phyloP scores from a whole-genome alignment of 78 protist genomes.

The Planoprotostelium fungivorum region DNA sequence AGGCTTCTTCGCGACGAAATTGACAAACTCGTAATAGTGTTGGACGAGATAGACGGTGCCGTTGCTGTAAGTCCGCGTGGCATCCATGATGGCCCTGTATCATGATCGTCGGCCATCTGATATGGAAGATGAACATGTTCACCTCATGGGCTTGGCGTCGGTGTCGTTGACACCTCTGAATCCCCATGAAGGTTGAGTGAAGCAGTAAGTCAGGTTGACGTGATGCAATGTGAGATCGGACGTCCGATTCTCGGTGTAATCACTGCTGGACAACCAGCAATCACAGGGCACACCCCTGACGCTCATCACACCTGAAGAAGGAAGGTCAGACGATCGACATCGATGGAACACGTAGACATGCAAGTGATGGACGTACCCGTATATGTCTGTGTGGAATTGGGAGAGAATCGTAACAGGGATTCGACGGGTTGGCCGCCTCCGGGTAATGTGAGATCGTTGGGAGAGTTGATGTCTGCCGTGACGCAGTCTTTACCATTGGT shows the following conservation, averaged over 20 bases:
- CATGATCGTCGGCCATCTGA: not conserved
- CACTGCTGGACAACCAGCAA: not conserved
- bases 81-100: not conserved
- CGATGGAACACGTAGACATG: too few relatives aligned
- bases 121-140: not conserved
- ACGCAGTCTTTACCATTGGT: not conserved
- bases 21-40: not conserved
- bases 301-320: not conserved
- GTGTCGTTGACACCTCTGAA: not conserved
- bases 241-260: not conserved
- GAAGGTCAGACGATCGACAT: too few relatives aligned
- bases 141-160: not conserved
- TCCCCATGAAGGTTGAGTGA: not conserved
- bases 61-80: not conserved
- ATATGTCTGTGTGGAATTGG: not conserved
- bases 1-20: not conserved
- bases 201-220: not conserved
- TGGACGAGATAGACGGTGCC: not conserved
- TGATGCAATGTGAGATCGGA: not conserved
- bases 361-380: not conserved
- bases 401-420: not conserved
- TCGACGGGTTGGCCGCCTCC: not conserved
- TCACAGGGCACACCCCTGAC: not conserved
- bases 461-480: not conserved
- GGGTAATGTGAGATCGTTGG: not conserved